phyloP scores from a whole-genome alignment of 192 early-diverging fungal species.

The Entomortierella parvispora region DNA sequence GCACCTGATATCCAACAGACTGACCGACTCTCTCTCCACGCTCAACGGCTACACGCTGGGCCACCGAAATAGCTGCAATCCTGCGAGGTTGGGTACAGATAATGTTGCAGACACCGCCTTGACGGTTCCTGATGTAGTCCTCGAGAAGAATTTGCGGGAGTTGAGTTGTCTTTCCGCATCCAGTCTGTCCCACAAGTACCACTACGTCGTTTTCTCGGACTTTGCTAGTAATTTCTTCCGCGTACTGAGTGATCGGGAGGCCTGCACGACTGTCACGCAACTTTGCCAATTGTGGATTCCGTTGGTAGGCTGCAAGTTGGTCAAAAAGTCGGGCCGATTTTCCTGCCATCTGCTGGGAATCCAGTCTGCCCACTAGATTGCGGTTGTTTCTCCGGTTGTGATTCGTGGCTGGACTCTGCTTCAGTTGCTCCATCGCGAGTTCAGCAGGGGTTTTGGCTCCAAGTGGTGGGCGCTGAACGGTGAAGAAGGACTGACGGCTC shows the following conservation, averaged over 20 bases:
- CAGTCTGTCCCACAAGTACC: slow-evolving; percentile 60
- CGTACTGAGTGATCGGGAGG: slow-evolving; percentile 54
- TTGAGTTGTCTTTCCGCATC: slow-evolving; percentile 72
- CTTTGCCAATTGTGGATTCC: slow-evolving; percentile 26
- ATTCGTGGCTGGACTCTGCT: slow-evolving; percentile 17
- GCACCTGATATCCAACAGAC: slow-evolving; percentile 57
- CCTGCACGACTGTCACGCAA: slow-evolving; percentile 33
- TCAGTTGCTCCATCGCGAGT: not conserved
- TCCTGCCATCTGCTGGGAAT: slow-evolving; percentile 28
- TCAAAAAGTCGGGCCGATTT: slow-evolving; percentile 49
- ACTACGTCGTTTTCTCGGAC: slow-evolving; percentile 56
- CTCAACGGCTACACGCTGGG: slow-evolving; percentile 64
- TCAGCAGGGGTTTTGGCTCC: slow-evolving; percentile 5
- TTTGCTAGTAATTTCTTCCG: slow-evolving; percentile 35
- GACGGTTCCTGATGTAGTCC: slow-evolving; percentile 48
- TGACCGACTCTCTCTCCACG: slow-evolving; percentile 54
- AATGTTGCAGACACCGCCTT: slow-evolving; percentile 56
- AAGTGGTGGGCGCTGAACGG: slow-evolving; percentile 27
- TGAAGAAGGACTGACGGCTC: slow-evolving; percentile 42
- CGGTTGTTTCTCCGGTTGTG: slow-evolving; percentile 27
- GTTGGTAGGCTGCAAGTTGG: slow-evolving; percentile 28
- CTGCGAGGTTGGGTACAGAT: slow-evolving; percentile 73
- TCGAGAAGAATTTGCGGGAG: slow-evolving; percentile 79
- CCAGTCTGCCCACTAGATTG: slow-evolving; percentile 35
- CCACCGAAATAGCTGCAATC: slow-evolving; percentile 80